phyloP scores from a whole-genome alignment of 345 rosid species.

The Citrus unshiu region DNA sequence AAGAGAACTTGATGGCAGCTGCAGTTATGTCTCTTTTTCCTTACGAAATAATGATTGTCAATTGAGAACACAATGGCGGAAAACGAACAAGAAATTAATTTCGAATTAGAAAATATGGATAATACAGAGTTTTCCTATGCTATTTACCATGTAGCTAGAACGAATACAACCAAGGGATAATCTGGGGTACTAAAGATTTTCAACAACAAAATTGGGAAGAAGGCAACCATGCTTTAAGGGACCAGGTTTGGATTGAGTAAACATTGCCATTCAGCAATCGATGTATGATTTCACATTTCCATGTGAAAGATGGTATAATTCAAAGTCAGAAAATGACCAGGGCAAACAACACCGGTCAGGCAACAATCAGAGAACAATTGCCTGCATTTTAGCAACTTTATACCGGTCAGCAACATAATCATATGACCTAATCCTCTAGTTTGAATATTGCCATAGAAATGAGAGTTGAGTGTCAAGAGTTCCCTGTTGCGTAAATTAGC shows the following conservation, averaged over 20 bases:
- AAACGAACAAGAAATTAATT: too few species aligned
- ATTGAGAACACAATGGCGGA: too few species aligned
- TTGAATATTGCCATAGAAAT: neutral
- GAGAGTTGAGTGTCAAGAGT: neutral
- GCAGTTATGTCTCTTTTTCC: too few species aligned
- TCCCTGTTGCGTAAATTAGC: too few species aligned
- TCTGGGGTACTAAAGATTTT: too few species aligned
- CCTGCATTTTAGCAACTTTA: neutral
- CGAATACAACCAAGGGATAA: too few species aligned
- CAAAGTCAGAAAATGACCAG: neutral
- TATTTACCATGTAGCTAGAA: too few species aligned
- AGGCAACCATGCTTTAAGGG: neutral
- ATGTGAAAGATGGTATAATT: neutral
- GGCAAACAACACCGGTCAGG: neutral
- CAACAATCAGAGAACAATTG: neutral
- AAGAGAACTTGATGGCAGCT: too few species aligned
- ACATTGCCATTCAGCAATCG: neutral
- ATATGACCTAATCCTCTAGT: neutral
- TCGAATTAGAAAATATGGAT: too few species aligned
- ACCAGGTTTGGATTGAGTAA: neutral
- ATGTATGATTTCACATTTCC: neutral
- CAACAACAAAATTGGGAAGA: too few species aligned
- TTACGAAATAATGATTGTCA: too few species aligned
- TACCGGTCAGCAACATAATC: neutral
- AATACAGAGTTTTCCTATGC: too few species aligned